Evolutionary conservation across 1,139 yeast genomes (phyloP), one percentile per base, ranked within the genome.

Genomic region (Yamadazyma taylorii): DNA sequence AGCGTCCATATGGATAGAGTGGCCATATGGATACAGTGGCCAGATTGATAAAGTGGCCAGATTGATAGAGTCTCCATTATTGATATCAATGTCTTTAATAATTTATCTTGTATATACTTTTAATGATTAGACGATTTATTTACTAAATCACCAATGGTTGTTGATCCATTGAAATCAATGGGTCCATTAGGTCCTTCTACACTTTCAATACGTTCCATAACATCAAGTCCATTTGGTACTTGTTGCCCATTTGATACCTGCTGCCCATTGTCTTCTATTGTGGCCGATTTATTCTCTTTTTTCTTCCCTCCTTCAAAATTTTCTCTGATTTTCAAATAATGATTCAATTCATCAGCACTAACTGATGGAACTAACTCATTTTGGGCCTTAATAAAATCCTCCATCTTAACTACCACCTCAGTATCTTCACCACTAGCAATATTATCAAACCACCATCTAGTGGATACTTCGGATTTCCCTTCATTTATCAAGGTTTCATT

Each of bases 391-490:
- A 67, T 65, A 56, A 92, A 90, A 56, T 92, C 98, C 24, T 68
- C 78, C 66, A 74, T 73, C 19, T 69, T 67, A 1, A 92, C 97
- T 30, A 69, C 58, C 1, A 89, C 97, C 10, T 71, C 71, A 9
- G 76, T 73, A 54, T 92, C 97, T 0, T 72, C 75, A 3, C 71
- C 67, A 0, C 76, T 74, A 2, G 96, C 94, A 9, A 78, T 72
- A 48, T 85, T 82, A 50, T 90, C 97, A 61, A 92, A 90, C 96
- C 97, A 92, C 79, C 90, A 85, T 40, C 95, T 70, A 0, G 87
- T 76, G 7, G 85, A 79, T 0, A 84, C 73, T 5, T 61, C 62
- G 5, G 53, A 53, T 17, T 64, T 61, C 4, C 69, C 73, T 3
- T 58, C 52, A 1, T 27, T 21, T 6, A 19, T 36, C 30, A 63